phyloP scores from a whole-genome alignment of 306 rosid species.

The Lathyrus sativus region DNA sequence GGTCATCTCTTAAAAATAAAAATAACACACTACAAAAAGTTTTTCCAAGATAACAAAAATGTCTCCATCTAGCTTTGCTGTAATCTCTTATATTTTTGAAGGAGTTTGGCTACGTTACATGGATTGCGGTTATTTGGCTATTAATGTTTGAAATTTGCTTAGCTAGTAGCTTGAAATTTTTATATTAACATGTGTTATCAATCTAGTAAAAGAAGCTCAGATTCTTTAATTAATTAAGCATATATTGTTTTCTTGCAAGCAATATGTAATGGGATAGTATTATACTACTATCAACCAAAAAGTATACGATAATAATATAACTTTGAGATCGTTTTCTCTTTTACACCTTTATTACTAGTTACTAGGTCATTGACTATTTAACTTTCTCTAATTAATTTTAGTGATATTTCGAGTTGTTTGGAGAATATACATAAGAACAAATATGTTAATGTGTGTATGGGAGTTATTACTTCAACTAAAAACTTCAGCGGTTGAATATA shows the following conservation, averaged over 20 bases:
- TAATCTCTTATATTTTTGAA: constrained; percentile 22
- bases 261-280: no score
- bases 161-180: not conserved
- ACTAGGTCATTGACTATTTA: not conserved
- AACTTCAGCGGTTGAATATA: no score
- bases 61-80: constrained; percentile 41
- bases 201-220: not conserved
- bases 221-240: not conserved
- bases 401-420: not conserved
- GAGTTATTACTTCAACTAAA: not conserved
- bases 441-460: not conserved
- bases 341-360: not conserved
- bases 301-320: no score
- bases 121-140: constrained; percentile 9
- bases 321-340: not conserved
- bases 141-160: not conserved
- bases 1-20: no score
- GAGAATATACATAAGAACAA: no score
- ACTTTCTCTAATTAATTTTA: not conserved
- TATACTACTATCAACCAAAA: no score
- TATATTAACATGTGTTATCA: not conserved
- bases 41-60: constrained; percentile 16
- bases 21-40: not conserved
- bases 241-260: constrained; percentile 6
- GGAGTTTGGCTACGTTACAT: constrained; percentile 29